These are phyloP conservation scores for Flaveria brownii DNA, from an alignment of 129 eudicot genomes.

Conservation along the genomic window DNA sequence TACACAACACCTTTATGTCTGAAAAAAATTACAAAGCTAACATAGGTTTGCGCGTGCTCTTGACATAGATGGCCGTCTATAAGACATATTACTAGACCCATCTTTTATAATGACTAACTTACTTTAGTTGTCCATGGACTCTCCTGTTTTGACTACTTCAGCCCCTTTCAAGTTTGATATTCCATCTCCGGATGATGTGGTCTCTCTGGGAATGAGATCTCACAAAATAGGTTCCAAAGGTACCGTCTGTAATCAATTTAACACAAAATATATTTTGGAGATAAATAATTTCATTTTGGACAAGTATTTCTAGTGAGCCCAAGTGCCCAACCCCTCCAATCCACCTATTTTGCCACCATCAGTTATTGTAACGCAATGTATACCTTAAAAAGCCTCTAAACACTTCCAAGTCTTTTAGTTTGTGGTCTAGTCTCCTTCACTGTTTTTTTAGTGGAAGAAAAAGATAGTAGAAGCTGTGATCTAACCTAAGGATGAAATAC, in stretches of 20 bases:
- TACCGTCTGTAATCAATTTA: conserved; percentile 30
- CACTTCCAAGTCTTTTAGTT: conserved; percentile 6
- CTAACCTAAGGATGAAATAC: conserved; percentile 2
- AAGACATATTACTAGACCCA: conserved; percentile 14
- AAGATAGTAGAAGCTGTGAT: conserved; percentile 4
- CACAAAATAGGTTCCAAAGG: conserved; percentile 62
- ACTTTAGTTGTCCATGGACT: conserved; percentile 31
- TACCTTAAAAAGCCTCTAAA: conserved; percentile 1
- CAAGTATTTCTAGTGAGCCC: neutral
- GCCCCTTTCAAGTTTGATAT: conserved; percentile 91
- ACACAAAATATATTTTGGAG: neutral
- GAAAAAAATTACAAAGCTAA: conserved; percentile 53
- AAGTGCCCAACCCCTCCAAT: neutral
- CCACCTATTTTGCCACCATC: neutral
- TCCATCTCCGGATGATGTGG: conserved; percentile 91
- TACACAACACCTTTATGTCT: conserved; percentile 48
- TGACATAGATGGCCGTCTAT: conserved; percentile 30
- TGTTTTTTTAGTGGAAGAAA: neutral
- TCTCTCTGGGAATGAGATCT: conserved; percentile 63
- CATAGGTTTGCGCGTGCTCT: conserved; percentile 72
- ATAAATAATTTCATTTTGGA: neutral
- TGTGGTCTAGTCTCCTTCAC: neutral
- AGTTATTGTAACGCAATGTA: neutral
- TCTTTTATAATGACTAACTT: conserved; percentile 22
- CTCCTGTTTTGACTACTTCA: conserved; percentile 42